Evolutionary conservation across 2,329 filamentous ascomycete species (phyloP).

Genomic region (Phaeosphaeria sp.): DNA sequence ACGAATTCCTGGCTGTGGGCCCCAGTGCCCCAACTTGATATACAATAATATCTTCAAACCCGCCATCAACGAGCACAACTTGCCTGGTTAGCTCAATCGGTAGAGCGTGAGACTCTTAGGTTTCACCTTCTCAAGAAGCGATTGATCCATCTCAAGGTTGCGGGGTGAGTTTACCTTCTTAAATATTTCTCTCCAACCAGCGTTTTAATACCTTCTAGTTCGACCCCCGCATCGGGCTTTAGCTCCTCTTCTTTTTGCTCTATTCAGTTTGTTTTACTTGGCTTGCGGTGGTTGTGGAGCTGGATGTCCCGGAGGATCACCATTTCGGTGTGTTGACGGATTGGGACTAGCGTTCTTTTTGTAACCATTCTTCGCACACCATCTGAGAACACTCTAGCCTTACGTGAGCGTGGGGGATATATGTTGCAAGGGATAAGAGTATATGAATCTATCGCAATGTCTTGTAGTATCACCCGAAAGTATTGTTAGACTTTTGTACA

Average conservation of each 20-base stretch:
- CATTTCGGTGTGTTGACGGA: too few relatives aligned
- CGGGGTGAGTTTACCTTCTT: slow-evolving; percentile 38
- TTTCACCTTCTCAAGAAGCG: slow-evolving; percentile 17
- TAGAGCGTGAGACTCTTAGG: slow-evolving; percentile 52
- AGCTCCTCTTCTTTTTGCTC: slow-evolving; percentile 6
- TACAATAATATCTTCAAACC: not conserved
- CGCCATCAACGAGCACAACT: slow-evolving; percentile 1
- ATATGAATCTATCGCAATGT: too few relatives aligned
- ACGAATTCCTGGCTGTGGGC: too few relatives aligned
- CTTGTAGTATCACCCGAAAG: too few relatives aligned
- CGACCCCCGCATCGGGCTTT: slow-evolving; percentile 53
- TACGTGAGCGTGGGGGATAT: too few relatives aligned
- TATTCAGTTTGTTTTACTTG: not conserved
- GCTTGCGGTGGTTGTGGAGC: too few relatives aligned
- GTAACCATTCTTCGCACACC: not conserved
- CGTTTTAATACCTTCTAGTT: slow-evolving; percentile 32
- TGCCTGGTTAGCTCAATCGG: slow-evolving; percentile 40
- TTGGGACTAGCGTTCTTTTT: not conserved
- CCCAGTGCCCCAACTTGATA: too few relatives aligned
- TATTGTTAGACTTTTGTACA: too few relatives aligned
- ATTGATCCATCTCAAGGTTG: slow-evolving; percentile 37
- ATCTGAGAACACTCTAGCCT: too few relatives aligned
- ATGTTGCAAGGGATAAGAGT: too few relatives aligned
- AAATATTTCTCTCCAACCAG: not conserved
- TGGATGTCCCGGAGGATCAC: too few relatives aligned